phyloP scores from a whole-genome alignment of 805 yeast genomes.

The Saturnispora kantuleensis region DNA sequence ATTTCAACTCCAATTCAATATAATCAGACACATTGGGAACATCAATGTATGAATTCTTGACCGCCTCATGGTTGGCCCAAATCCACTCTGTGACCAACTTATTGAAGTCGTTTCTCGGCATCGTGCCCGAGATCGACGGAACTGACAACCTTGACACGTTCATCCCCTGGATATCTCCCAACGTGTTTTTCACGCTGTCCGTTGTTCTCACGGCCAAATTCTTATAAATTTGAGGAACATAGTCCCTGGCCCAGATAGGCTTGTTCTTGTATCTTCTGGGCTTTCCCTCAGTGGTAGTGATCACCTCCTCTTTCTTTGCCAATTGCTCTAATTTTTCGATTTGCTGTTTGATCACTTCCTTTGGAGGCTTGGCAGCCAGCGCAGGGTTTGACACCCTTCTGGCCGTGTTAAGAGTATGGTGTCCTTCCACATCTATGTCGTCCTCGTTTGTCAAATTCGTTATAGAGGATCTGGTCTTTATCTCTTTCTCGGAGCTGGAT shows the following conservation, averaged over 20 bases:
- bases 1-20: conserved; percentile 66
- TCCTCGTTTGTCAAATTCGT: conserved; percentile 34
- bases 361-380: background rate
- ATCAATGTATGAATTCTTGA: conserved; percentile 37
- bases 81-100: conserved; percentile 83
- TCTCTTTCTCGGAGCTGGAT: background rate
- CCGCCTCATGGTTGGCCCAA: conserved; percentile 65
- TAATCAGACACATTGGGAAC: conserved; percentile 34
- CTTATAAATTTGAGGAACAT: conserved; percentile 34
- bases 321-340: conserved; percentile 21
- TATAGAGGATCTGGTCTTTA: conserved; percentile 22
- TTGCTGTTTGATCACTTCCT: conserved; percentile 16
- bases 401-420: conserved; percentile 26
- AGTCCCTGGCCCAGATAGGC: conserved; percentile 81
- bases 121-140: conserved; percentile 59
- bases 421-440: conserved; percentile 35
- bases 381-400: conserved; percentile 4
- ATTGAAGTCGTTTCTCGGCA: conserved; percentile 72
- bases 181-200: conserved; percentile 3
- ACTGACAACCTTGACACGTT: conserved; percentile 18
- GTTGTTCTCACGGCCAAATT: conserved; percentile 5
- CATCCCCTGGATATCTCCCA: conserved; percentile 8
- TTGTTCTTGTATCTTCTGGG: conserved; percentile 55
- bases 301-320: conserved; percentile 20
- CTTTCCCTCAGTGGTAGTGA: conserved; percentile 26